Conservation (phyloP, 2,329 filamentous ascomycete species). For the Ceratocystis papillata region DNA sequence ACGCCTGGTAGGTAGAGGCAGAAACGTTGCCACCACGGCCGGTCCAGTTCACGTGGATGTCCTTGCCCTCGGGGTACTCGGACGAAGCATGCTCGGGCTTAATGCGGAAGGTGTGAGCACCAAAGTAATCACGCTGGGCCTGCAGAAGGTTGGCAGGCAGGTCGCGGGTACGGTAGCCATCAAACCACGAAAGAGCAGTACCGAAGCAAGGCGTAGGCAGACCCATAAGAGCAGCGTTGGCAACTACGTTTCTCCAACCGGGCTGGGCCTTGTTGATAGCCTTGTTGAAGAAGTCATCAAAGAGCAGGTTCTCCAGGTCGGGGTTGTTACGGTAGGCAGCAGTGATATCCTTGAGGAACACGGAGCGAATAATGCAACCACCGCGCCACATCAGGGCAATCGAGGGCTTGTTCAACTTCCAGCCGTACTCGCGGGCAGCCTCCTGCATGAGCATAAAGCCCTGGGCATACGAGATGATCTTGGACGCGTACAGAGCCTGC, state of each 20-base stretch:
- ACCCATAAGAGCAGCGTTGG: constrained; percentile 85
- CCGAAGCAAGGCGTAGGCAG: constrained; percentile 95
- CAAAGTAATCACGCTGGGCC: constrained; percentile 99
- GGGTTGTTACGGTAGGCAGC: constrained; percentile 89
- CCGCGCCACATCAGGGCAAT: constrained; percentile 99
- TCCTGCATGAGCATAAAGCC: constrained; percentile 99
- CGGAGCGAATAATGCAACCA: constrained; percentile 98
- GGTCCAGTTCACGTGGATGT: constrained; percentile 99
- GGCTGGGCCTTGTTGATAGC: constrained; percentile 93
- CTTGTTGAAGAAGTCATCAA: constrained; percentile 99
- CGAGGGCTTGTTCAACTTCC: constrained; percentile 99
- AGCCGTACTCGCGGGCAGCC: constrained; percentile 87
- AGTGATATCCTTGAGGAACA: constrained; percentile 99
- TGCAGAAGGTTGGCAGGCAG: constrained; percentile 96
- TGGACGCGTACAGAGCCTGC: constrained; percentile 97
- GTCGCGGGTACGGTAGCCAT: constrained; percentile 94
- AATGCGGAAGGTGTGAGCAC: constrained; percentile 80
- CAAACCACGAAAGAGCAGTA: constrained; percentile 95
- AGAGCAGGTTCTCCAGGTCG: constrained; percentile 94
- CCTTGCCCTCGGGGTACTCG: constrained; percentile 72
- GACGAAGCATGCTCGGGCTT: constrained; percentile 68
- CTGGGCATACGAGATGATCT: constrained; percentile 99
- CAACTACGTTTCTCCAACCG: constrained; percentile 83
- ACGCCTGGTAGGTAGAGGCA: constrained; percentile 95
- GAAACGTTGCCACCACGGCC: constrained; percentile 94